These are phyloP conservation scores for Calonectria honghensis DNA, from an alignment of 2,329 filamentous ascomycete species.

Conservation along the genomic window DNA sequence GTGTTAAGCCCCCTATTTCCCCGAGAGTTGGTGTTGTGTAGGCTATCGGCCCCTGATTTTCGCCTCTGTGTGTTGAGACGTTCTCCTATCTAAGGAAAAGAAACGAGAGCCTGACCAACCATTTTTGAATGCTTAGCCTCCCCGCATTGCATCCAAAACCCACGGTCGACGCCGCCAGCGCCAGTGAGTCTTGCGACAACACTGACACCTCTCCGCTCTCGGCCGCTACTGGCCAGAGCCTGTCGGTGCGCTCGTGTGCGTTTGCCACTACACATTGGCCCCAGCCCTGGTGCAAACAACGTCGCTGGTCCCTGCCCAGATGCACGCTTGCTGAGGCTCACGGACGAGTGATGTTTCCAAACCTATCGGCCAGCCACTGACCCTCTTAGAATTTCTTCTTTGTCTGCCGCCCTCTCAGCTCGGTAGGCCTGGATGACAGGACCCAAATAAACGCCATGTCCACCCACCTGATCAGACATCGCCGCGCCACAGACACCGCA, in stretches of 20 bases:
- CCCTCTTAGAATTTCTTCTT: slow-evolving; percentile 28
- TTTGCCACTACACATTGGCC: slow-evolving; percentile 44
- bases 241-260: slow-evolving; percentile 13
- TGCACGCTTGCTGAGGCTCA: slow-evolving; percentile 34
- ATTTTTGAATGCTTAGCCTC: slow-evolving; percentile 22
- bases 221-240: slow-evolving; percentile 37
- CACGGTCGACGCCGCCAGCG: slow-evolving; percentile 22
- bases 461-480: slow-evolving; percentile 15
- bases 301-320: slow-evolving; percentile 42
- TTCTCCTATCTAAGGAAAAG: slow-evolving; percentile 25
- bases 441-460: slow-evolving; percentile 8
- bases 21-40: slow-evolving; percentile 21
- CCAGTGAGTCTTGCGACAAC: slow-evolving; percentile 20
- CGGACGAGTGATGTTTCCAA: slow-evolving; percentile 33
- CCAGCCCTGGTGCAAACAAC: slow-evolving; percentile 26
- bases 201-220: slow-evolving; percentile 38
- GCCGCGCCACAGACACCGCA: slow-evolving; percentile 22
- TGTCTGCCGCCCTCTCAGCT: slow-evolving; percentile 32
- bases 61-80: slow-evolving; percentile 13
- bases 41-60: slow-evolving; percentile 28
- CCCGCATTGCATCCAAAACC: slow-evolving; percentile 40
- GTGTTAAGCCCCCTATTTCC: slow-evolving; percentile 21
- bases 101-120: slow-evolving; percentile 34
- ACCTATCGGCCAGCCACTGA: slow-evolving; percentile 22
- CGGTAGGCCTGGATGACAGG: slow-evolving; percentile 22